Evolutionary conservation across 164 flowering plant species (phyloP), one percentile per base, ranked within the genome.

Genomic region (Paratinospora sagittata): DNA sequence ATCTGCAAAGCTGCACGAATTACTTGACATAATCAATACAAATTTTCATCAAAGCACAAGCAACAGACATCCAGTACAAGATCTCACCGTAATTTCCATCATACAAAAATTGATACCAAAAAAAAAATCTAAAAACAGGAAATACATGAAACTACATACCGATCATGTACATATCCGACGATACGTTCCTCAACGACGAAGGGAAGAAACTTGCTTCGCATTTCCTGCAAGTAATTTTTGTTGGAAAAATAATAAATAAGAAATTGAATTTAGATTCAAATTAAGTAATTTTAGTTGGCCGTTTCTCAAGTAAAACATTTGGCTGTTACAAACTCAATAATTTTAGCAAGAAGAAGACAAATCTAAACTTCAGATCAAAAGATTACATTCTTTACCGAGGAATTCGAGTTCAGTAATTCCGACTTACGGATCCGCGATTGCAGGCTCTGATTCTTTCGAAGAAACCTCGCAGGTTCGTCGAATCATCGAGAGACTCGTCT

Each of bases 151-250:
- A 24, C 26, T 27, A 23, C 66, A 75, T 79, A 90, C 96, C 80
- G 75, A 12, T 80, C 64, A 41, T 90, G 91, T 30, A 88, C 76
- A 71, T 84, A 88, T 23, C 92, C 95, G 24, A 83, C 87, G 16
- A 81, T 76, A 23, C 78, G 86, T 26, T 71, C 81, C 72, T 85
- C 86, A 12, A 87, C 67, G 8, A 83, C 81, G 67, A 90, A 90
- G 0, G 89, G 89, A 65, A 88, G 17, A 74, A 90, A 90, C 65
- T 88, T 89, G 11, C 68, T 60, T 71, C 78, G 73, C 78, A 67
- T 72, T 63, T 86, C 89, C 95, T 90, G 87, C 73, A 76, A 68
- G 33, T 26, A 69, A 26, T 63, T 24, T 27, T 26, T 24, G 69
- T 30, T 30, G 34, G 34, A 2, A 30, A 30, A 30, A 30, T 30